These are phyloP conservation scores for Cladobotryum protrusum DNA, from an alignment of 2,329 filamentous ascomycete species.

Conservation along the genomic window DNA sequence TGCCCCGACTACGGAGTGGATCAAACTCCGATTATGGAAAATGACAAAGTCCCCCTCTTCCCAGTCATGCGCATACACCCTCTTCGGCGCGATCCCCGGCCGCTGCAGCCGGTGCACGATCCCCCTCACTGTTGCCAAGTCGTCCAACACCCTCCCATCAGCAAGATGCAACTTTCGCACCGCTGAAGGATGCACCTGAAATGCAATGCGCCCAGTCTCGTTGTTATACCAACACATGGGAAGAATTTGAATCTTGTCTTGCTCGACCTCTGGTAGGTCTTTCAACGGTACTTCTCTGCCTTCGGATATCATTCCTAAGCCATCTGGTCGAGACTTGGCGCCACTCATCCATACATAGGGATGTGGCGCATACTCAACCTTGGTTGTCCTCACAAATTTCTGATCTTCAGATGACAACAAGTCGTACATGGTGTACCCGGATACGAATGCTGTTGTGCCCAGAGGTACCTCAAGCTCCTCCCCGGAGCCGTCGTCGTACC, in stretches of 20 bases:
- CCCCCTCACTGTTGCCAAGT: conserved; percentile 59
- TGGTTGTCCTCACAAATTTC: conserved; percentile 59
- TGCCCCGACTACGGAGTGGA: conserved; percentile 70
- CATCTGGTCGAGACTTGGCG: conserved; percentile 60
- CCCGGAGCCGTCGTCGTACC: conserved; percentile 66
- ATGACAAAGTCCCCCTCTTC: conserved; percentile 68
- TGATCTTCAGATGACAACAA: conserved; percentile 59
- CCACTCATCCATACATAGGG: conserved; percentile 77
- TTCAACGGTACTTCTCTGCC: conserved; percentile 52
- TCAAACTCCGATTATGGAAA: conserved; percentile 70
- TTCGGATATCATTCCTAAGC: conserved; percentile 65
- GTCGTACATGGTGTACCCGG: conserved; percentile 65
- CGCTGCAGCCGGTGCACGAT: conserved; percentile 65
- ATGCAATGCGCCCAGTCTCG: conserved; percentile 58
- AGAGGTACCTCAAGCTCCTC: conserved; percentile 63
- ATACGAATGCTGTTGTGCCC: conserved; percentile 71
- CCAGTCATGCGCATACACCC: conserved; percentile 73
- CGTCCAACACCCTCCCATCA: conserved; percentile 63
- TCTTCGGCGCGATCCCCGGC: conserved; percentile 61
- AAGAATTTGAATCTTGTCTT: conserved; percentile 61
- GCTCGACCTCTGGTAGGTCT: conserved; percentile 59
- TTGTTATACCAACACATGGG: conserved; percentile 77
- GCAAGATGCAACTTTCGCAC: conserved; percentile 61
- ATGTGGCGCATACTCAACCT: conserved; percentile 69
- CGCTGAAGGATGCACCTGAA: conserved; percentile 70